Evolutionary conservation across 768 basidiomycete genomes (phyloP), one percentile per base, ranked within the genome.

Genomic region (Russula sp.): DNA sequence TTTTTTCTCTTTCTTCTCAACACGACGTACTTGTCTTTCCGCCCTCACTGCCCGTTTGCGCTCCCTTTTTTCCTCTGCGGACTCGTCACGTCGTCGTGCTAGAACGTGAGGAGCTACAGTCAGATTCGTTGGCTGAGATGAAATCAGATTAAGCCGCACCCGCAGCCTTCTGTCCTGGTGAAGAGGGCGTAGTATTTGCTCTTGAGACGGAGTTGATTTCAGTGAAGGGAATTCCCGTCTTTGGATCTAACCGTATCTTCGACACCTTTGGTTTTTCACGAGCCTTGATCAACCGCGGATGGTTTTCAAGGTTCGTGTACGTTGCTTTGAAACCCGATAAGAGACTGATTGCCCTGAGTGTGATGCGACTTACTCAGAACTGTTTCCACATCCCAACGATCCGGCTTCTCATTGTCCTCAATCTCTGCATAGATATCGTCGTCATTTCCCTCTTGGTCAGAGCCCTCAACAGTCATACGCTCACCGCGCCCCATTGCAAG

Each of bases 301-400:
- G 97, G 71, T 99, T 99, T 73, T 97, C 97, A 8, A 98, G 80
- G 72, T 97, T 99, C n/a, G 93, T 89, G 73, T 94, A 95, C 11
- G 95, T 98, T 10, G 90, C 96, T 97, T 97, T 71, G 50, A 64
- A 63, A 52, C 67, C 57, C 20, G 53, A 30, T 59, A 28, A 42
- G 51, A 52, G 38, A 22, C 26, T 24, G n/a, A 4, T 36, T n/a
- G 38, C 38, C 11, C 34, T 24, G 58, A n/a, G 14, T 3, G 62
- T 46, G 26, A 38, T 40, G 30, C 22, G 13, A 81, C 90, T 74
- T 74, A 96, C 96, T 87, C 2, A 99, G 78, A 44, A 99, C 90
- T 1, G 94, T 97, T 75, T 99, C 95, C 66, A 92, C 95, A 73
- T 99, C 97, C 97, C 97, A 99, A 51, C 85, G 77, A 67, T 89